Evolutionary conservation across 2,329 filamentous ascomycete genomes (phyloP).

Genomic region (Epichloe hybrida): DNA sequence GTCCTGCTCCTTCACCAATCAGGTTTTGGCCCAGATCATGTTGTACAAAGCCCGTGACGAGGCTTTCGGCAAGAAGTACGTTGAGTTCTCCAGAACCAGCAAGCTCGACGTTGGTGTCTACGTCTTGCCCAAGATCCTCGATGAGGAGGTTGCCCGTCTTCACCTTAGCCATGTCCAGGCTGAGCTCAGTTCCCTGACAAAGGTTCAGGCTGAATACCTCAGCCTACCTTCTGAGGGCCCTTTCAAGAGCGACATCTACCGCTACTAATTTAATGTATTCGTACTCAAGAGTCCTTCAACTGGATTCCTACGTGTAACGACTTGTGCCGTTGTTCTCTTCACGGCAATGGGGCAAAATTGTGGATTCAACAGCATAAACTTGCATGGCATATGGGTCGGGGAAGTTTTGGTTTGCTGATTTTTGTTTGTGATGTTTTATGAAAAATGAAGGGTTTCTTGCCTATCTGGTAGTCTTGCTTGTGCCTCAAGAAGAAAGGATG

Average conservation of each 20-base stretch:
- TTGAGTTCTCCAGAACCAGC: constrained; percentile 86
- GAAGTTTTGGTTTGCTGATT: constrained; percentile 13
- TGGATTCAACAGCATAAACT: constrained; percentile 32
- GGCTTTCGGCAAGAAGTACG: constrained; percentile 83
- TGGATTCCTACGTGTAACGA: constrained; percentile 25
- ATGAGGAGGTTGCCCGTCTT: constrained; percentile 93
- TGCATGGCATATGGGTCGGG: constrained; percentile 24
- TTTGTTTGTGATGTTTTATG: constrained; percentile 3
- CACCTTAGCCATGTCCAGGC: constrained; percentile 90
- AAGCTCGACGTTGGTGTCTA: constrained; percentile 83
- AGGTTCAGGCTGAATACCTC: constrained; percentile 89
- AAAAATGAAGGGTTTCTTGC: constrained; percentile 7
- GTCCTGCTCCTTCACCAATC: constrained; percentile 99
- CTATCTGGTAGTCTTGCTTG: constrained; percentile 6
- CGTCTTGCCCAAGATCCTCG: constrained; percentile 90
- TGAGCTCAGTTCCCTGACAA: constrained; percentile 76
- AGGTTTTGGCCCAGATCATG: constrained; percentile 98
- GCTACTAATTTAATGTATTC: constrained; percentile 29
- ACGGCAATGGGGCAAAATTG: constrained; percentile 23
- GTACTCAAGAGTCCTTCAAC: constrained; percentile 27
- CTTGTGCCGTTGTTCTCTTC: constrained; percentile 16
- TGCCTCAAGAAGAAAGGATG: constrained; percentile 6
- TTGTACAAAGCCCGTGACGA: constrained; percentile 86
- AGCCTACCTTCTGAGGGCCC: constrained; percentile 75
- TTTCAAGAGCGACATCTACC: constrained; percentile 79